phyloP scores from a whole-genome alignment of 768 basidiomycete genomes.

The Mycena crocata region DNA sequence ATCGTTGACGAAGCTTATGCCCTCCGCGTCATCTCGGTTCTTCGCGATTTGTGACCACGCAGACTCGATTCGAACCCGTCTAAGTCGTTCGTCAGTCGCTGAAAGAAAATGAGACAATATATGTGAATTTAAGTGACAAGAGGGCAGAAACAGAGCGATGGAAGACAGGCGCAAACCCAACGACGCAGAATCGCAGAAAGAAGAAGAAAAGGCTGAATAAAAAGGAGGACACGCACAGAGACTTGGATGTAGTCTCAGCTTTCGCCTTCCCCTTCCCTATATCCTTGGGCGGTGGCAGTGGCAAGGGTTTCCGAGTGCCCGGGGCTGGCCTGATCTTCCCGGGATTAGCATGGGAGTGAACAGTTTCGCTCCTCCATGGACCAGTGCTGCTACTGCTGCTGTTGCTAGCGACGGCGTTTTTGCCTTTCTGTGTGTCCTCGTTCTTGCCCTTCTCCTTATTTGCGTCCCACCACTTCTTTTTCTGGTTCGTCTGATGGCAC shows the following conservation, averaged over 20 bases:
- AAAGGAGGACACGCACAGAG: conserved; percentile 4
- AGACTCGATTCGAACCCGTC: conserved; percentile 22
- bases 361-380: no score
- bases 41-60: conserved; percentile 12
- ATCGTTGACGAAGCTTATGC: conserved; percentile 28
- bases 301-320: background rate
- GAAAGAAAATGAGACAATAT: background rate
- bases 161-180: no score
- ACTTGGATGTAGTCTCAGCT: conserved; percentile 14
- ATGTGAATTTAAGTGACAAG: no score
- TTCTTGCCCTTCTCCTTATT: background rate
- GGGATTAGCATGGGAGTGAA: no score
- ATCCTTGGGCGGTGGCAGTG: background rate
- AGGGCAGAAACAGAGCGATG: no score
- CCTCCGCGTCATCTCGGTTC: background rate
- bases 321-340: no score
- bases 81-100: background rate
- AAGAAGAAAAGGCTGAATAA: background rate
- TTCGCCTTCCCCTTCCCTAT: conserved; percentile 23
- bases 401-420: background rate
- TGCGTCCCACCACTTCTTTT: background rate
- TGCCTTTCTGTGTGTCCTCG: background rate
- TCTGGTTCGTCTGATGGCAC: background rate
- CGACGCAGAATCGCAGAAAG: no score
- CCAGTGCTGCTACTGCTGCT: background rate